Evolutionary conservation across 192 early-diverging fungal species (phyloP).

Genomic region (Mycoemilia scoparia): DNA sequence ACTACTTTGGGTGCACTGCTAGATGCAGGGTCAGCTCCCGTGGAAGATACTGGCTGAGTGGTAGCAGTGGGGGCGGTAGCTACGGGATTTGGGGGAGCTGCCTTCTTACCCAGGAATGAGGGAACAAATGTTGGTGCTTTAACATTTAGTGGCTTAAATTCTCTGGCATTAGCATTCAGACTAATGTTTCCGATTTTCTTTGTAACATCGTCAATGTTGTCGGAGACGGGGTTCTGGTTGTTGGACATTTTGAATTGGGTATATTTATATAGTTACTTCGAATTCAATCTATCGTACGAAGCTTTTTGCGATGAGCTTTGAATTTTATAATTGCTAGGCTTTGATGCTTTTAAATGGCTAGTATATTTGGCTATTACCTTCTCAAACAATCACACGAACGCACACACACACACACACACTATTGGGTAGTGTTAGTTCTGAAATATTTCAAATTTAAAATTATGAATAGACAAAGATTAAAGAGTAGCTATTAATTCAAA

Average conservation of each 20-base stretch:
- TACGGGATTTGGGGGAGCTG: conserved; percentile 24
- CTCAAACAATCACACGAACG: no score
- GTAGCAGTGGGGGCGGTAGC: conserved; percentile 3
- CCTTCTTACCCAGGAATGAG: conserved; percentile 20
- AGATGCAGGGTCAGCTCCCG: conserved; percentile 1
- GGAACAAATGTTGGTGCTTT: conserved; percentile 52
- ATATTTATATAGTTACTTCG: no score
- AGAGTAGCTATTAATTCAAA: no score
- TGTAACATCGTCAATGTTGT: conserved; percentile 19
- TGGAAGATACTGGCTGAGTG: background rate
- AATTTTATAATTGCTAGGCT: no score
- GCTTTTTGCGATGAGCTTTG: no score
- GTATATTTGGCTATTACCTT: no score
- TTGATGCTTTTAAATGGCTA: no score
- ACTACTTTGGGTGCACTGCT: background rate
- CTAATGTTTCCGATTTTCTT: conserved; percentile 26
- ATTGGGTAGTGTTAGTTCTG: no score
- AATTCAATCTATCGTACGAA: no score
- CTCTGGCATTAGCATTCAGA: conserved; percentile 41
- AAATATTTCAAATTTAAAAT: no score
- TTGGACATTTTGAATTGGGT: conserved; percentile 18
- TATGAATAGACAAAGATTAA: no score
- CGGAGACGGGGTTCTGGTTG: conserved; percentile 7
- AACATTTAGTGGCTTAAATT: conserved; percentile 47
- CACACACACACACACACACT: no score